Evolutionary conservation across 2,329 filamentous ascomycete species (phyloP), one percentile per base, ranked within the genome.

Genomic region (Exophiala bonariae): DNA sequence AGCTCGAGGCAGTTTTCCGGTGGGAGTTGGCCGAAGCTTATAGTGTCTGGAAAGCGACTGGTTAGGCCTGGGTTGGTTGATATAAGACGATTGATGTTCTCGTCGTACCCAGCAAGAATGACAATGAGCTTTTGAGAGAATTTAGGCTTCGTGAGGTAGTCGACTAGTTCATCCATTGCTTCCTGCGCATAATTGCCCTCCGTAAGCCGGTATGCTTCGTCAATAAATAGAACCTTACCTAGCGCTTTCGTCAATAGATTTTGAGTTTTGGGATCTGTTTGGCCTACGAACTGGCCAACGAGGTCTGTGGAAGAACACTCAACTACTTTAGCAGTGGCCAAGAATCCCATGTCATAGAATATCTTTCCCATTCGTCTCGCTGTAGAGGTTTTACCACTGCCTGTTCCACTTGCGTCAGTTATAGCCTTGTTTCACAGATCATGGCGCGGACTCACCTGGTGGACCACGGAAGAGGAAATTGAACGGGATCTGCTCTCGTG

Each of bases 191-290:
- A 87, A 44, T 80, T 78, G 0, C 77, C 77, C 1, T 79, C 79
- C 0, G 81, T 75, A 0, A 92, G 71, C 52, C 91, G 86, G 58
- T 92, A 90, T 0, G 87, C 86, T 62, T 92, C 87, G 50, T 92
- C 87, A 17, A 92, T 84, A 59, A 92, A 91, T 1, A 89, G 59
- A 0, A 83, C 83, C 0, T 87, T 87, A 0, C 86, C 87, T 0
- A 79, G 81, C 0, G 66, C 55, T 23, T 81, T 70, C 3, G 81
- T 63, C 1, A 91, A 0, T 1, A 77, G 64, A 28, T 78, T 71
- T 4, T 73, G 70, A 0, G 82, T 79, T 52, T 86, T 85, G 0
- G 82, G 82, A 0, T 80, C 82, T 0, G 83, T 87, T 0, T 87
- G 82, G 0, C 85, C 85, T 0, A 86, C 59, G 48, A 80, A 89